Evolutionary conservation across 1,284 basidiomycete genomes (phyloP).

Genomic region (Cryptococcus deneoformans): DNA sequence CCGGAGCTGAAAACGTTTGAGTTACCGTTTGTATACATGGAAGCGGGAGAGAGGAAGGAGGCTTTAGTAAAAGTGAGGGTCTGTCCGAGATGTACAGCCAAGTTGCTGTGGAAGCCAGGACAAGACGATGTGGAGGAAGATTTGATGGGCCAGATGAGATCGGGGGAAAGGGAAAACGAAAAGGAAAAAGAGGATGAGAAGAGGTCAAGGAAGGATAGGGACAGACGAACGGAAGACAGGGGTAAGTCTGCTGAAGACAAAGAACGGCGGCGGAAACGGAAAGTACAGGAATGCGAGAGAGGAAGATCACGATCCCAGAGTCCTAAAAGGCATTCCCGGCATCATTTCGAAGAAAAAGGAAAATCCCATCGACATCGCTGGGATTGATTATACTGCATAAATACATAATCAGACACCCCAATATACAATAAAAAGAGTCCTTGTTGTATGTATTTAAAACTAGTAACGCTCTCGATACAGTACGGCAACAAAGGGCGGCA

Average conservation of each 20-base stretch:
- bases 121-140: slow-evolving; percentile 50
- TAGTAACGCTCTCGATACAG: neutral
- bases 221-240: too few species aligned
- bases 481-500: too few species aligned
- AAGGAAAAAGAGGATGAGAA: neutral
- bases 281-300: too few species aligned
- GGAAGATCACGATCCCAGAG: too few species aligned
- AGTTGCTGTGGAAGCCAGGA: slow-evolving; percentile 79
- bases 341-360: too few species aligned
- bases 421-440: neutral
- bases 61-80: slow-evolving; percentile 86
- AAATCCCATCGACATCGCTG: too few species aligned
- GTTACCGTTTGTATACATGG: slow-evolving; percentile 81
- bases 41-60: slow-evolving; percentile 68
- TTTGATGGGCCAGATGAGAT: too few species aligned
- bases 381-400: too few species aligned
- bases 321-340: too few species aligned
- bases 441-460: neutral
- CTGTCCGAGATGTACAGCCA: slow-evolving; percentile 70
- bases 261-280: too few species aligned
- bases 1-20: slow-evolving; percentile 66
- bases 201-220: neutral
- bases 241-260: too few species aligned
- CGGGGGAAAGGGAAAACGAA: neutral
- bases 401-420: too few species aligned